Evolutionary conservation across 495 filamentous ascomycete species (phyloP).

Genomic region (Aspergillus baeticus): DNA sequence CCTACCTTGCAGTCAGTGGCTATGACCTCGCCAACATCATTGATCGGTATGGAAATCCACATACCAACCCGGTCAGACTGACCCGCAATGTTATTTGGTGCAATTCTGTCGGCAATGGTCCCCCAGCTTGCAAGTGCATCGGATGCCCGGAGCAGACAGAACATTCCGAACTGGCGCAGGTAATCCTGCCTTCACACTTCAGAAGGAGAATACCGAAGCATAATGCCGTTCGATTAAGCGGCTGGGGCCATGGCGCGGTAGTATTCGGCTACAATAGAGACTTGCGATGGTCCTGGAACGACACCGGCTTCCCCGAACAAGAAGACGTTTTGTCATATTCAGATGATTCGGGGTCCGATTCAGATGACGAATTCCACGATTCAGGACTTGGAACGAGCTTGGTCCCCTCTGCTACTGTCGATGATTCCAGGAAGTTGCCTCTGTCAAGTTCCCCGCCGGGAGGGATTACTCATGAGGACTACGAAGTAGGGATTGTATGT

Average conservation of each 20-base stretch:
- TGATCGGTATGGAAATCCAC: neutral
- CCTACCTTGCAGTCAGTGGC: neutral
- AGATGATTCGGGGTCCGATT: neutral
- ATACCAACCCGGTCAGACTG: neutral
- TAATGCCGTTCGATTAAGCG: neutral
- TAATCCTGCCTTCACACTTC: neutral
- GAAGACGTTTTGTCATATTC: neutral
- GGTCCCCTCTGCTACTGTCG: neutral
- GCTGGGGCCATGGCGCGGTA: neutral
- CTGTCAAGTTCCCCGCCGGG: neutral
- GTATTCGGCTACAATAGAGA: neutral
- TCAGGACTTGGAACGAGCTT: neutral
- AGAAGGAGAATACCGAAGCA: neutral
- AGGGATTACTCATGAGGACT: constrained; percentile 12
- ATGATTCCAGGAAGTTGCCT: neutral
- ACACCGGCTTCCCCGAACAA: neutral
- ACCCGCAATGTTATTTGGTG: neutral
- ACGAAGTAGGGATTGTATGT: constrained; percentile 35
- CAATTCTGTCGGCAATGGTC: neutral
- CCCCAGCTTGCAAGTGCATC: neutral
- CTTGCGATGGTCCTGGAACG: neutral
- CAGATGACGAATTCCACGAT: neutral
- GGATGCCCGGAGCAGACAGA: neutral
- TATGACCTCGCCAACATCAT: neutral
- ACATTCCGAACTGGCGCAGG: neutral